Base-by-base conservation (phyloP, 306 rosid genomes). In the Rosa rugosa region DNA sequence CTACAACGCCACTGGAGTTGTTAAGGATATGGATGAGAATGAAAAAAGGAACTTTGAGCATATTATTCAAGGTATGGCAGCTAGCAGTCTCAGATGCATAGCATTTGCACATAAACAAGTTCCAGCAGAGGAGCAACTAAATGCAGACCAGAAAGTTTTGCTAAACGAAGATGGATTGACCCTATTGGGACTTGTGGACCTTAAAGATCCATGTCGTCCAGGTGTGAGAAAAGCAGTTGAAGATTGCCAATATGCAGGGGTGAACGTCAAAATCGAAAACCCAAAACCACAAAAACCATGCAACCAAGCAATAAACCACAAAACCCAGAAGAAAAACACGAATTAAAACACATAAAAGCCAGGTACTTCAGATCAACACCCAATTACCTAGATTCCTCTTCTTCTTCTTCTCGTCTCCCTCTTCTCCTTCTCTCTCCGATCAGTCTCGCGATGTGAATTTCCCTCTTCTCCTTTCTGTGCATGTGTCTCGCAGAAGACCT, bases 31-130 rank as follows among this genome's bases (percentile, higher is more conserved):
- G 20, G 82, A 56, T n/a, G 59, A 50, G 6, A 42, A 12, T 5
- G 60, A 42, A 14, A 80, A 36, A 73, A 2, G 18, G 41, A 34
- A 51, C 8, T 60, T 86, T 25, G 76, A 80, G 68, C 31, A 66
- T 6, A 83, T 74, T 12, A 83, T 86, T 83, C 75, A 83, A 63
- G 86, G 73, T 17, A 83, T 86, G 86, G 85, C 84, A 0, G 84
- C 84, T 2, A 80, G 76, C 63, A 46, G 83, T 36, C 83, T 86
- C 47, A 36, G 77, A 20, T 86, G 86, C 53, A 86, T 85, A 38
- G 89, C 84, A 20, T 86, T 86, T 69, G 88, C 86, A 11, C 82
- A 76, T 20, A 79, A 72, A 62, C 59, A 76, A 40, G 14, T 83
- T 63, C 17, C 53, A 51, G 12, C 66, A 5, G 34, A 8, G 6